Base-by-base conservation (phyloP, 2,329 filamentous ascomycete species). In the Mariannaea sp. region DNA sequence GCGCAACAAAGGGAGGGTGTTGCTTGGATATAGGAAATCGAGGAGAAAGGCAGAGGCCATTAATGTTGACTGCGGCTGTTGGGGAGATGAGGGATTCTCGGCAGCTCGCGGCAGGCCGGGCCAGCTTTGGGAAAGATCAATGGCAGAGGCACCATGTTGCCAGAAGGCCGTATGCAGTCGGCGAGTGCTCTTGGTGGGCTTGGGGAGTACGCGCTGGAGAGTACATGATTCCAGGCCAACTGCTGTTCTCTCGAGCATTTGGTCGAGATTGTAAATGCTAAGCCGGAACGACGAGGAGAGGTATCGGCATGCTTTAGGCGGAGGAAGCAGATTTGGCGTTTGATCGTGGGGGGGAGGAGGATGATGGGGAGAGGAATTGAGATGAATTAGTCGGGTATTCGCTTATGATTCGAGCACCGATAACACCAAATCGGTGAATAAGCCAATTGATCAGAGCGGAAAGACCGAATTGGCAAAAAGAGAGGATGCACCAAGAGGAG, bases 231-330 rank as follows among this genome's bases (percentile, higher is more conserved):
- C 81, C 70, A 84, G 70, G 69, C 73, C 76, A 56, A 77, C 76
- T 33, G 80, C 79, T 51, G 80, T 81, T 76, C 80, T 78, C 75
- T 84, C 81, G 64, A 84, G 78, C 80, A 84, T 82, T 69, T 72
- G 74, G 49, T 54, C 53, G 51, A 46, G 41, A 52, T 26, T 39
- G 40, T 52, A 17, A 50, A 26, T 49, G 46, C 61, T 65, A 62
- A 24, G 54, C 55, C 43, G 44, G 49, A 42, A 51, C 46, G 52
- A 38, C 6, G 36, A 38, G 33, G 16, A 47, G 29, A 53, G 22
- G 29, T 39, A 54, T 53, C 45, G 48, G 56, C 63, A 69, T 70
- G 53, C 64, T 68, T 39, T 60, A 48, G 56, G 29, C 20, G 36
- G 49, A 30, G 22, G 27, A 39, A 33, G 50, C 39, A 51, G 40